Conservation (phyloP, 192 early-diverging fungal genomes). For the Coemansia sp. region DNA sequence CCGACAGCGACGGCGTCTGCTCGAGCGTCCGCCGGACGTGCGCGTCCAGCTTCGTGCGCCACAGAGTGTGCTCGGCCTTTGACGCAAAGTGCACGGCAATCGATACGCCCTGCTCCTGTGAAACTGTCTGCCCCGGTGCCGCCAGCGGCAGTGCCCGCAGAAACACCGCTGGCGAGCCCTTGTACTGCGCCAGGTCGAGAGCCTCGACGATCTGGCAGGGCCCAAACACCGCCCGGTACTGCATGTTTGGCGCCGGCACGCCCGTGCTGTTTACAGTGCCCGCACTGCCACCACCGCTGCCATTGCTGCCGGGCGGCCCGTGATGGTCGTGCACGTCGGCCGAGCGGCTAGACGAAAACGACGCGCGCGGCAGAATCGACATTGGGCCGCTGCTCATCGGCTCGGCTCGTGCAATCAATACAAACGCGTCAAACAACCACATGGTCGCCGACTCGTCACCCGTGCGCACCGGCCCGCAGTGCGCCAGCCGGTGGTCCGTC, state of each 20-base stretch:
- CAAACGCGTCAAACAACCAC: conserved; percentile 47
- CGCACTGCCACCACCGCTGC: neutral
- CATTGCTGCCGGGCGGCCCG: neutral
- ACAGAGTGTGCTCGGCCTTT: conserved; percentile 32
- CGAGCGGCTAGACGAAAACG: conserved; percentile 1
- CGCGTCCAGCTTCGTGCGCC: conserved; percentile 37
- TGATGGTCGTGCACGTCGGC: conserved; percentile 6
- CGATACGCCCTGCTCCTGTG: conserved; percentile 16
- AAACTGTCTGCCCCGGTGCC: neutral
- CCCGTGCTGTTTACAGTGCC: conserved; percentile 1
- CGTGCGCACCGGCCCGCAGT: conserved; percentile 29
- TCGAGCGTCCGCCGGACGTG: conserved; percentile 35
- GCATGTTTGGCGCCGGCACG: conserved; percentile 21
- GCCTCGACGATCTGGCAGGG: conserved; percentile 41
- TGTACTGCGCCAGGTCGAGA: conserved; percentile 43
- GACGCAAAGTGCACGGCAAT: conserved; percentile 39
- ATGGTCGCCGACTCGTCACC: conserved; percentile 25
- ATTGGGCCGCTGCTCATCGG: neutral
- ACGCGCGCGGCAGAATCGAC: conserved; percentile 11
- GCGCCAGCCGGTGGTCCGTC: conserved; percentile 30
- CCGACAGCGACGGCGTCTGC: conserved; percentile 33
- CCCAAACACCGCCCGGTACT: conserved; percentile 25
- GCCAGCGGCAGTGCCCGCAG: conserved; percentile 25
- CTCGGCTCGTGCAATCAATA: conserved; percentile 24
- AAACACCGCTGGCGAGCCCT: conserved; percentile 31